Evolutionary conservation across 768 basidiomycete species (phyloP), one percentile per base, ranked within the genome.

Genomic region (Nidularia pulvinata): DNA sequence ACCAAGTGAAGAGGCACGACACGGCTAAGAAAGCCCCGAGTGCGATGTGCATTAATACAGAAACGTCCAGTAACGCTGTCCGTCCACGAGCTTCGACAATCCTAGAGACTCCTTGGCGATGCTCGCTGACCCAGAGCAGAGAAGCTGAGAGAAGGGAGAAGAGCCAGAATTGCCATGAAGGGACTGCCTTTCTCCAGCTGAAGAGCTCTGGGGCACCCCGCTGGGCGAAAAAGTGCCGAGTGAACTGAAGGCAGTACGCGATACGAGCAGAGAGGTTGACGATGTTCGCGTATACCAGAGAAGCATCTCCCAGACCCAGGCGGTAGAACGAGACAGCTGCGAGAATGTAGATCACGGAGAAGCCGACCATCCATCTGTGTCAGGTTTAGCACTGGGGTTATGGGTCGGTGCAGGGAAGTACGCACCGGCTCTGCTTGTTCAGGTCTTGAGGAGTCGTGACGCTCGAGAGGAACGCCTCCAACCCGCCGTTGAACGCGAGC

Each of bases 381-480:
- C 36, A 25, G 45, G 46, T 32, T 9, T 49, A 59, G 9, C 58
- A 57, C 22, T 36, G 10, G 44, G 33, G 9, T 9, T 36, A n/a
- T 10, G 16, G 30, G 14, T 19, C 46, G 5, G 36, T 56, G 25
- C 32, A 43, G 0, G 19, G 33, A 5, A n/a, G 2, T 25, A 63
- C 78, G 52, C 51, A 81, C 78, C 83, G 75, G 60, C 86, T 89
- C 67, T 96, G 94, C 6, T 64, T 66, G 46, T 74, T 82, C 7
- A 99, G 69, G 66, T 95, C 88, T 1, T 68, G 60, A 0, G 88
- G 77, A 1, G 78, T 76, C 1, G 93, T 91, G 1, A 87, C 85
- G 51, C 91, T 88, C 2, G 90, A 84, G 59, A 96, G 78, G 68
- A 97, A 95, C 0, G 95, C 93, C 65, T 99, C 97, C 14, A 96